Percentiles rank a stretch among this genome's conserved stretches.
Conservation (phyloP, 208 protist genomes). For the Leishmania amazonensis region DNA sequence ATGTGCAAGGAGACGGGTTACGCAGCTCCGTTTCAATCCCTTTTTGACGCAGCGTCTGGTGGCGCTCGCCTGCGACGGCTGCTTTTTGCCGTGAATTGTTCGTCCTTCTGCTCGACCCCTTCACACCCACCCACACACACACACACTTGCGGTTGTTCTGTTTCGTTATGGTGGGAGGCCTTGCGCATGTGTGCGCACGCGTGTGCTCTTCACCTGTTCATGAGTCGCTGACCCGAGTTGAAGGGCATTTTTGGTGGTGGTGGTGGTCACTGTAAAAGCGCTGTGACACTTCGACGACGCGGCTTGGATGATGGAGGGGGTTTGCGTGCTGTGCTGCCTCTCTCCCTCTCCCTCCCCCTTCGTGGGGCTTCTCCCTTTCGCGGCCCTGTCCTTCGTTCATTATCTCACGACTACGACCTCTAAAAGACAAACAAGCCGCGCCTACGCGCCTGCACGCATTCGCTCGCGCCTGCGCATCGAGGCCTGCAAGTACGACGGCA, state of each 20-base stretch:
- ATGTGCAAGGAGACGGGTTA: background rate
- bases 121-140: background rate
- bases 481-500: background rate
- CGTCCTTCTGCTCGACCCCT: background rate
- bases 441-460: background rate
- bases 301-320: background rate
- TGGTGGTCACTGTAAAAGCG: background rate
- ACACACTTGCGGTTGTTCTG: background rate
- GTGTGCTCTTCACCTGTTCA: background rate
- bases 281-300: background rate
- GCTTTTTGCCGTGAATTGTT: background rate
- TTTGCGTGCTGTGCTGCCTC: background rate
- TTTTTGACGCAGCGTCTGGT: background rate
- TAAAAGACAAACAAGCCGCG: background rate
- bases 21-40: background rate
- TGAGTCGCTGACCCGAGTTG: background rate
- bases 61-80: background rate
- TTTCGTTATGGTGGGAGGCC: background rate
- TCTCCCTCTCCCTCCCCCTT: background rate
- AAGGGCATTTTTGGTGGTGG: background rate
- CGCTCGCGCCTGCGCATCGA: background rate
- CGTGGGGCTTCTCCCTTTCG: background rate
- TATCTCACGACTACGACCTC: background rate
- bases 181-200: background rate
- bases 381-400: background rate